A percentile compares a stretch with the other conserved stretches of the same genome.
Conservation (phyloP, 345 rosid genomes). For the Camelina laxa region DNA sequence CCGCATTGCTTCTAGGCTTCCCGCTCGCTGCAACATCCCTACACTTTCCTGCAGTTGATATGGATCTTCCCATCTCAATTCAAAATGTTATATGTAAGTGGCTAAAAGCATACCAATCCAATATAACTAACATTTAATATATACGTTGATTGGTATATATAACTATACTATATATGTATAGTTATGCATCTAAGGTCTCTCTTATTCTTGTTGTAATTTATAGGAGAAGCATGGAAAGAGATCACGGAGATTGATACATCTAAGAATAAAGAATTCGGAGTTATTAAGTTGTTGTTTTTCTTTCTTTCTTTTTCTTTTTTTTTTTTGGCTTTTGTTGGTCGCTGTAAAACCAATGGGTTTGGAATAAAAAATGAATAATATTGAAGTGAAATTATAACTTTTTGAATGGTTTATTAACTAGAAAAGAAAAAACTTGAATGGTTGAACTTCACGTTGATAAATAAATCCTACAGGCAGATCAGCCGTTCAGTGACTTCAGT, state of each 20-base stretch:
- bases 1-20: conserved; percentile 73
- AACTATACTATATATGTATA: neutral
- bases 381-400: neutral
- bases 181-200: neutral
- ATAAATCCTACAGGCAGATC: no score
- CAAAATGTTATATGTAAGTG: conserved; percentile 18
- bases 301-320: neutral
- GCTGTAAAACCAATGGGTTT: conserved; percentile 22
- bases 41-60: conserved; percentile 52
- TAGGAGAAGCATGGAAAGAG: conserved; percentile 22
- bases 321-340: neutral
- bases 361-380: conserved; percentile 17
- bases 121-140: neutral
- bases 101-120: neutral
- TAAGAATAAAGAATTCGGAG: conserved; percentile 30
- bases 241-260: conserved; percentile 19
- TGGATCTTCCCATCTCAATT: neutral
- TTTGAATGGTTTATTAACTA: neutral
- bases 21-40: conserved; percentile 71
- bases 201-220: neutral
- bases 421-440: no score
- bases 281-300: conserved; percentile 8
- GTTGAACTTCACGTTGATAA: no score
- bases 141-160: neutral
- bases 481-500: no score